phyloP scores from a whole-genome alignment of 345 rosid genomes.

The Gossypioides kirkii region DNA sequence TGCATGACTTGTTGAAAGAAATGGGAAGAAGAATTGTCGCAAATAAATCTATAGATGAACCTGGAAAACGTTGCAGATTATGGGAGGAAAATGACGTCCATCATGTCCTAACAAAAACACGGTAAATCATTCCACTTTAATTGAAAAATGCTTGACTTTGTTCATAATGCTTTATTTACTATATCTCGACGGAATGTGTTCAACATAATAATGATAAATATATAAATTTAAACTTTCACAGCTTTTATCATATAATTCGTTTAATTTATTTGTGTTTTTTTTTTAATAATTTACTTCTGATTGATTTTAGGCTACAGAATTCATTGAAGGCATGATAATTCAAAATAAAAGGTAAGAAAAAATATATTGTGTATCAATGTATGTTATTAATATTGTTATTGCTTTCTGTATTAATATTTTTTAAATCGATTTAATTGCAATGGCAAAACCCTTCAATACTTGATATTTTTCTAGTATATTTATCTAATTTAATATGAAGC shows the following conservation, averaged over 20 bases:
- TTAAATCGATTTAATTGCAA: too few relatives aligned
- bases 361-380: too few relatives aligned
- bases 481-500: too few relatives aligned
- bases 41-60: not conserved
- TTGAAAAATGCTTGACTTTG: too few relatives aligned
- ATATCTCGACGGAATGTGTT: not conserved
- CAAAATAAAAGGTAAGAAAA: too few relatives aligned
- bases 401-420: too few relatives aligned
- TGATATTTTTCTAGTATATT: too few relatives aligned
- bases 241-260: too few relatives aligned
- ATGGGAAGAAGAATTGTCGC: conserved; percentile 60
- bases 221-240: too few relatives aligned
- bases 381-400: too few relatives aligned
- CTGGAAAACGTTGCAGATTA: conserved; percentile 20
- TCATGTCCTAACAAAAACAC: conserved; percentile 19
- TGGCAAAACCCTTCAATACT: too few relatives aligned
- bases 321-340: conserved; percentile 21
- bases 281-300: conserved; percentile 8
- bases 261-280: not conserved
- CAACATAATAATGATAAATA: not conserved
- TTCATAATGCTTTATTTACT: too few relatives aligned
- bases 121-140: not conserved
- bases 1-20: conserved; percentile 68
- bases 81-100: conserved; percentile 24
- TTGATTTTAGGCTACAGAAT: conserved; percentile 11